Conservation (phyloP, 208 protist species). For the Vickermania spadyakhi region DNA sequence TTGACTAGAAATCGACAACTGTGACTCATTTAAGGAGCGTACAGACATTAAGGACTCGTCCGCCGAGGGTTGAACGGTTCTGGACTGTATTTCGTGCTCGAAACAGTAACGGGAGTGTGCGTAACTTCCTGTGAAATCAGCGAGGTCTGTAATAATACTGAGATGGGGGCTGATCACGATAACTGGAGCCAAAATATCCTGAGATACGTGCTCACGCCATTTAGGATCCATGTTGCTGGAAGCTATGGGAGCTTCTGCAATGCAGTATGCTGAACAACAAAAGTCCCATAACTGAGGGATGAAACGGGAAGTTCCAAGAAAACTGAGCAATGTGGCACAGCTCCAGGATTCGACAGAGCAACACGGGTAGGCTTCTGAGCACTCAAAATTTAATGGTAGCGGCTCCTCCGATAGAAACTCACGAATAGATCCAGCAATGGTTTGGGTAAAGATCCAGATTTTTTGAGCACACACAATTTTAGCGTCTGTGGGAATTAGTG, state of each 20-base stretch:
- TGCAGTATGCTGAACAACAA: background rate
- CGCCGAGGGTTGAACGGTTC: background rate
- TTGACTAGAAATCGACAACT: background rate
- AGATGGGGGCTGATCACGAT: conserved; percentile 1
- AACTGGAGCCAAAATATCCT: background rate
- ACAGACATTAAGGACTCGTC: background rate
- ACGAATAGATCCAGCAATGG: background rate
- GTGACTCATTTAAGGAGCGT: background rate
- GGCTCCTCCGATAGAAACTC: background rate
- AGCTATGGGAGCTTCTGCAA: background rate
- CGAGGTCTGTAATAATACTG: conserved; percentile 1
- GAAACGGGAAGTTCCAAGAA: conserved; percentile 1
- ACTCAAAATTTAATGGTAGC: background rate
- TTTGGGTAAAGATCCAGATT: background rate
- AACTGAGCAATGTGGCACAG: background rate
- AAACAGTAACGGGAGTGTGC: conserved; percentile 2
- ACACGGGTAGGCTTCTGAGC: background rate
- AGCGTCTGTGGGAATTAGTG: background rate
- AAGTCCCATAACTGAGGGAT: conserved; percentile 6
- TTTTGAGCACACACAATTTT: background rate
- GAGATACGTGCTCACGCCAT: background rate
- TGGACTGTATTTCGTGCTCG: background rate
- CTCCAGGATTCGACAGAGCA: background rate
- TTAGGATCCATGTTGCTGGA: background rate
- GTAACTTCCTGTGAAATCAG: conserved; percentile 2